Base-by-base conservation (phyloP, 768 basidiomycete genomes). In the Mycena olivaceomarginata region DNA sequence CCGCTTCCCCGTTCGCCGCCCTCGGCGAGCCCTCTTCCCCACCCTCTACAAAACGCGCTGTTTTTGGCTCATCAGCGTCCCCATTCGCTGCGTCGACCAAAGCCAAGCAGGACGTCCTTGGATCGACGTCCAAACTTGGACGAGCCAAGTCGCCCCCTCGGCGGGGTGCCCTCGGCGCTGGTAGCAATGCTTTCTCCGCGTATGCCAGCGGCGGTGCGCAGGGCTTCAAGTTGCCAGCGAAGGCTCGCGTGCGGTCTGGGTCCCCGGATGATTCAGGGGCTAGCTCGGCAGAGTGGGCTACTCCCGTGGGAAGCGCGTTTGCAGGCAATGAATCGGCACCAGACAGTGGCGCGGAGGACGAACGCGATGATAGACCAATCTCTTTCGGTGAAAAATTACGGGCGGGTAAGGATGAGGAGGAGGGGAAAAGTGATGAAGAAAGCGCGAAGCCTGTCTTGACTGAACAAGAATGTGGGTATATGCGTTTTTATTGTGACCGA, bases 311-410 rank as follows among this genome's bases (percentile, higher is more conserved):
- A 13, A 80, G 83, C 69, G 73, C 81, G 1, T 81, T 86, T 18
- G 80, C 79, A 31, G 72, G 82, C 67, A 81, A 81, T 67, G 86
- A 86, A 65, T 75, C 80, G 40, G 81, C 82, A 7, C 56, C 56
- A 57, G 88, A 88, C 60, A 89, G 88, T 75, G 87, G 85, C 9
- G 89, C 83, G 13, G 90, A 90, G 31, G 91, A 91, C 43, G 90
- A 90, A 18, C 86, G 88, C 41, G 87, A 87, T 9, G 89, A 90
- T 7, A 83, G 82, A 76, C 78, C 83, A 43, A 83, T 84, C 70
- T 85, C 86, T 69, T 95, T 95, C 84, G 92, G 94, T 13, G 94
- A 93, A 82, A 92, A 90, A 72, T 82, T 95, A 78, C 87, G 94
- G 67, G 93, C 94, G 11, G 88, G 88, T 41, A 91, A 89, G 82